Evolutionary conservation across 2,329 filamentous ascomycete genomes (phyloP), one percentile per base, ranked within the genome.

Genomic region (Cadophora malorum): DNA sequence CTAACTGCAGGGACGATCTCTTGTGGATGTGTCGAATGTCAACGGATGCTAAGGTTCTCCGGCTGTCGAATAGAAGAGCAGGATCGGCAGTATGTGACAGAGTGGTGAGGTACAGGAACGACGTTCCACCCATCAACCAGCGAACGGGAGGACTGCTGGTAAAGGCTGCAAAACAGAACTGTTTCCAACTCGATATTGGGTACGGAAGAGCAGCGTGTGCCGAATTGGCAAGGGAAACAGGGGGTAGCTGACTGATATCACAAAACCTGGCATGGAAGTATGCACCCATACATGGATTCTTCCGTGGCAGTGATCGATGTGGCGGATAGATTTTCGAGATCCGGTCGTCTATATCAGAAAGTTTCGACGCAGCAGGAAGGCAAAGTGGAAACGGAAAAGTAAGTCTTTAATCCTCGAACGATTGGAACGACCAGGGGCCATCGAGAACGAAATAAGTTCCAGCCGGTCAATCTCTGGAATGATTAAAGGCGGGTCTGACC

Each of bases 1-100:
- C 72, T 69, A 62, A 74, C 65, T 73, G 70, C 70, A 74, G 64
- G 72, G 73, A 68, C 67, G 73, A 75, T 76, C 72, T 72, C 59
- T 65, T 49, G 65, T 52, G 63, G 59, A 66, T 56, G 66, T 65
- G 70, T 69, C 59, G 69, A 69, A 66, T 67, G 65, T 50, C 67
- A 62, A 60, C 35, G 14, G 58, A 60, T 73, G 66, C 67, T 70
- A 71, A 72, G 58, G 58, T 61, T 59, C 28, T 60, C 41, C 67
- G 69, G 63, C 69, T 71, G 69, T 63, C 70, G 69, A 71, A 72
- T 71, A 63, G 55, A 70, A 65, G 41, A 64, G 64, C 59, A 60
- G 61, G 72, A 73, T 75, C 70, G 61, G 69, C 68, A 61, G 56
- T 67, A 63, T 67, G 65, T 67, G 67, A 69, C 67, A 59, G 63